A percentile compares a stretch with the other conserved stretches of the same genome.
These are phyloP conservation scores for Globisporangium alternatum DNA, from an alignment of 352 stramenopile genomes.

Conservation along the genomic window DNA sequence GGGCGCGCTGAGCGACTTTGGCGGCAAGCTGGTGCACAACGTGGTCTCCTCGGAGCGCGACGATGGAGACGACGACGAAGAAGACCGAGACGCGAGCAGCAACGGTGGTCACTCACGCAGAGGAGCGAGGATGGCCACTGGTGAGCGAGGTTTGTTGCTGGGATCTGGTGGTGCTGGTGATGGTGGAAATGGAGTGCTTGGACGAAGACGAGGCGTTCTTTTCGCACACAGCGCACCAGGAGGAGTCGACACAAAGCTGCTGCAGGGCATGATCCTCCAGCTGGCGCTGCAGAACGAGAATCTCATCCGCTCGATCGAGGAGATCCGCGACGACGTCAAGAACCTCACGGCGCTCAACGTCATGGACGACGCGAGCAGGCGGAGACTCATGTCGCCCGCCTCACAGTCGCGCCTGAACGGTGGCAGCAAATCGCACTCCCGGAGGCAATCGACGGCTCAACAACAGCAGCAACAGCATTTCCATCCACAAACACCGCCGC, in stretches of 20 bases:
- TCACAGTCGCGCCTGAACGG: constrained; percentile 2
- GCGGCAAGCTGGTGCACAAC: constrained; percentile 22
- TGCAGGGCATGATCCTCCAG: constrained; percentile 58
- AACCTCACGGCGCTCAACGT: constrained; percentile 15
- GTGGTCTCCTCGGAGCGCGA: constrained; percentile 14
- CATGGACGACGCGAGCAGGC: constrained; percentile 13
- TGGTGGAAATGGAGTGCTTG: background rate
- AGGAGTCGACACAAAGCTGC: constrained; percentile 27
- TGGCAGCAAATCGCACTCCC: constrained; percentile 1
- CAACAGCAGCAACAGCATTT: constrained; percentile 8
- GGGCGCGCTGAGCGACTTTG: constrained; percentile 17
- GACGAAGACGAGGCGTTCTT: background rate
- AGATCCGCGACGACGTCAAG: constrained; percentile 36
- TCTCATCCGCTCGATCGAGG: constrained; percentile 43
- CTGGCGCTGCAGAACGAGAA: constrained; percentile 54
- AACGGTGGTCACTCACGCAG: background rate
- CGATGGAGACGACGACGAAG: constrained; percentile 7
- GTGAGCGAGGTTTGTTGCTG: background rate
- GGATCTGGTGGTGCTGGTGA: constrained; percentile 2
- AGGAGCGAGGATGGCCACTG: background rate
- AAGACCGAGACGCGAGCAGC: background rate
- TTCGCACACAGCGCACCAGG: background rate
- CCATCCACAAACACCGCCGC: background rate
- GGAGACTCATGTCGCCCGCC: constrained; percentile 11
- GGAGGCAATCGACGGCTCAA: constrained; percentile 8